A percentile compares a stretch with the other conserved stretches of the same genome.
phyloP scores from a whole-genome alignment of 768 basidiomycete species.

The Suillus subaureus region DNA sequence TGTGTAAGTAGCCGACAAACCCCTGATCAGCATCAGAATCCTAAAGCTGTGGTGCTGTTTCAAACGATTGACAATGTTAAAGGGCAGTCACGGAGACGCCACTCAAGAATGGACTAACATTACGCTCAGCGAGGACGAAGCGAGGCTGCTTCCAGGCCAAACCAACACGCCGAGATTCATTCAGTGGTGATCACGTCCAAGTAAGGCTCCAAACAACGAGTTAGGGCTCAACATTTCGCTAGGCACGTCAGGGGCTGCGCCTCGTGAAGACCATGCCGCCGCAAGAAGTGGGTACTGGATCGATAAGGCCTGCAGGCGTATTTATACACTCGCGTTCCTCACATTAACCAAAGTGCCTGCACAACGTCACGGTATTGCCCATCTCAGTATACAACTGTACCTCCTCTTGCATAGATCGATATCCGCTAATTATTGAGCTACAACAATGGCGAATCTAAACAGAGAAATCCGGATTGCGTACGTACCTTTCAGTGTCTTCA shows the following conservation, averaged over 20 bases:
- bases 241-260: constrained; percentile 1
- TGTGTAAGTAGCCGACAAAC: neutral
- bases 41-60: neutral
- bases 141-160: constrained; percentile 1
- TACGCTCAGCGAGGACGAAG: neutral
- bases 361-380: neutral
- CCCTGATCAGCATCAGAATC: neutral
- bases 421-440: constrained; percentile 3
- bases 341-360: neutral
- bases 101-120: constrained; percentile 1
- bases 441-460: constrained; percentile 26
- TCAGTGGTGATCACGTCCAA: neutral
- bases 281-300: constrained; percentile 4
- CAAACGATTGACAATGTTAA: neutral
- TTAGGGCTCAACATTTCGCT: neutral
- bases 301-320: constrained; percentile 6
- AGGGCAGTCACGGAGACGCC: neutral
- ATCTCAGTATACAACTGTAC: neutral
- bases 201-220: constrained; percentile 1
- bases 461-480: constrained; percentile 38
- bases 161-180: constrained; percentile 1
- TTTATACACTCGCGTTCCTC: constrained; percentile 4
- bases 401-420: neutral
- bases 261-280: constrained; percentile 13
- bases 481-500: constrained; percentile 7